Evolutionary conservation across 768 basidiomycete species (phyloP).

Genomic region (Russula sp.): DNA sequence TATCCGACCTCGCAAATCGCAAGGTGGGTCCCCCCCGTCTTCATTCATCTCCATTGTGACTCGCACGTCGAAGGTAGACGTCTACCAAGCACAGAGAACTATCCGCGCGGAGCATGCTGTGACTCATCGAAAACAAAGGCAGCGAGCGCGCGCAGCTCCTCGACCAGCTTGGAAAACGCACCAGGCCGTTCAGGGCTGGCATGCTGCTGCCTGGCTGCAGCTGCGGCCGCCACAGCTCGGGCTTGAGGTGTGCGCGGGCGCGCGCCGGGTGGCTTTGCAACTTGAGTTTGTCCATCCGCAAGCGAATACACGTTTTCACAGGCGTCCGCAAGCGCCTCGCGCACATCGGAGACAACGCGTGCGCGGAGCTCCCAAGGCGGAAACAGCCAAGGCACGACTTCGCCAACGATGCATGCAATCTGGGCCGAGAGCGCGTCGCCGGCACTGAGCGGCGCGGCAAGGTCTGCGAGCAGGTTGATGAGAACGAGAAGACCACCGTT

Average conservation of each 20-base stretch:
- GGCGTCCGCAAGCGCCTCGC: neutral
- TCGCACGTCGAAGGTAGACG: no score
- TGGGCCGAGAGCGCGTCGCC: conserved; percentile 1
- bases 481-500: conserved; percentile 5
- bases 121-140: neutral
- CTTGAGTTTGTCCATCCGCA: neutral
- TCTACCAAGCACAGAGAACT: no score
- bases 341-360: neutral
- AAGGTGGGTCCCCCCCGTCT: no score
- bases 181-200: neutral
- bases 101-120: neutral
- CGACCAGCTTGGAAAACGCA: neutral
- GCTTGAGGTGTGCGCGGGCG: neutral
- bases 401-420: neutral
- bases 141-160: neutral
- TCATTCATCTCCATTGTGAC: no score
- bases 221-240: neutral
- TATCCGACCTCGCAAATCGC: no score
- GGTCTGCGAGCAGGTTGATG: conserved; percentile 1
- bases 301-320: neutral
- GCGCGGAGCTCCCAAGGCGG: conserved; percentile 3
- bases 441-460: neutral
- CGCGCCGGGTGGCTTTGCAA: neutral
- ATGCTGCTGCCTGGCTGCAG: neutral
- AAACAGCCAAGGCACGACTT: conserved; percentile 6